Conservation (phyloP, 1,284 basidiomycete genomes). For the Puccinia horiana region DNA sequence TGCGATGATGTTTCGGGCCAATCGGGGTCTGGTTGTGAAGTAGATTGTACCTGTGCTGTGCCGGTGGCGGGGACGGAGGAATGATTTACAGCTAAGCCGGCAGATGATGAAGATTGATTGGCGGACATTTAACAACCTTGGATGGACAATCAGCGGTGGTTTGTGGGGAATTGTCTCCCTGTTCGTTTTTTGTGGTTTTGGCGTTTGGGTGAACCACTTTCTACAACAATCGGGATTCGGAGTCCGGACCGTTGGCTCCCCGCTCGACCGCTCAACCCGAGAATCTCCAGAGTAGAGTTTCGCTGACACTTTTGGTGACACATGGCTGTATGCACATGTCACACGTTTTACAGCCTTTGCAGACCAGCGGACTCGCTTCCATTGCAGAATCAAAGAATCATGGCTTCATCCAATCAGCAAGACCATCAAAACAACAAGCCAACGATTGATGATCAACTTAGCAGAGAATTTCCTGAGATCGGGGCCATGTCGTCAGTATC, state of each 20-base stretch:
- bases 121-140: neutral
- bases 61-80: neutral
- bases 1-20: neutral
- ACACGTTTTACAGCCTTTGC: neutral
- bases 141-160: neutral
- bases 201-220: neutral
- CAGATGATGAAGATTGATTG: slow-evolving; percentile 1
- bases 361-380: neutral
- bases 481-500: slow-evolving; percentile 31
- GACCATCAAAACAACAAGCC: neutral
- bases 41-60: slow-evolving; percentile 7
- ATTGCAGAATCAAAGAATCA: neutral
- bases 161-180: neutral
- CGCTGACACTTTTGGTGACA: neutral
- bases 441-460: slow-evolving; percentile 33
- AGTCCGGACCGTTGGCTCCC: too few species aligned
- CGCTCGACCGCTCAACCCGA: neutral
- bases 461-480: slow-evolving; percentile 45
- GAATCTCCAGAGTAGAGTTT: neutral
- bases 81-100: neutral
- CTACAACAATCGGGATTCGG: too few species aligned
- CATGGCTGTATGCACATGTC: neutral
- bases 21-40: neutral
- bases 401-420: slow-evolving; percentile 8
- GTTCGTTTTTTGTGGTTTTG: neutral